Evolutionary conservation across 352 stramenopile genomes (phyloP).

Genomic region (Pythium sp.): DNA sequence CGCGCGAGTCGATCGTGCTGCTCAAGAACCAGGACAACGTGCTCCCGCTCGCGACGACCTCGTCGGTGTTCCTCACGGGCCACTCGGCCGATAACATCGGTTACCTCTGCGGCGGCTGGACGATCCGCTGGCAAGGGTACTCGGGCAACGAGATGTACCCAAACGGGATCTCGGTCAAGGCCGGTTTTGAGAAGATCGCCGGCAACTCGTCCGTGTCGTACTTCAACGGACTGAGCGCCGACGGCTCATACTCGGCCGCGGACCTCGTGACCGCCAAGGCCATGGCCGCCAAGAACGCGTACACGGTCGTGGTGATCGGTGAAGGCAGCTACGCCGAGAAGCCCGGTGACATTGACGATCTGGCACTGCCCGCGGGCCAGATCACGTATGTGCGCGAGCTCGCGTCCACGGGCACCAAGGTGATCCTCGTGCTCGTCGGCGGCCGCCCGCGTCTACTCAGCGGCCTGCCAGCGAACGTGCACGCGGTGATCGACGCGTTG

Average conservation of each 20-base stretch:
- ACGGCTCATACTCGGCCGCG: conserved; percentile 50
- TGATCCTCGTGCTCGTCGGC: conserved; percentile 78
- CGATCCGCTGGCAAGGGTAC: conserved; percentile 84
- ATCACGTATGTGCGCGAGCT: conserved; percentile 72
- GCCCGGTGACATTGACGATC: conserved; percentile 79
- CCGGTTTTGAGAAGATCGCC: conserved; percentile 41
- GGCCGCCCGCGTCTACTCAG: conserved; percentile 76
- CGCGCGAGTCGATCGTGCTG: conserved; percentile 82
- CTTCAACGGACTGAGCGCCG: conserved; percentile 53
- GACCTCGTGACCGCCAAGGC: conserved; percentile 56
- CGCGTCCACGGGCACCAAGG: conserved; percentile 57
- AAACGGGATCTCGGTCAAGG: conserved; percentile 57
- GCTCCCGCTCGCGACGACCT: conserved; percentile 40
- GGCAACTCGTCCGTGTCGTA: conserved; percentile 28
- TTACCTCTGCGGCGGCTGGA: conserved; percentile 78
- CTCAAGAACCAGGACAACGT: conserved; percentile 73
- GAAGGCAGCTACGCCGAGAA: conserved; percentile 84
- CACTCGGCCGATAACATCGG: conserved; percentile 68
- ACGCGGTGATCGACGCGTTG: conserved; percentile 79
- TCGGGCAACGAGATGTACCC: conserved; percentile 63
- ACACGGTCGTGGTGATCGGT: conserved; percentile 79
- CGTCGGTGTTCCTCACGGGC: conserved; percentile 63
- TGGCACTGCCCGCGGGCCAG: conserved; percentile 61
- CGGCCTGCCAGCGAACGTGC: conserved; percentile 46
- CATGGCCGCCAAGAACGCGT: conserved; percentile 42